Conservation (phyloP, 164 flowering plant genomes). For the Nymphaea thermarum region DNA sequence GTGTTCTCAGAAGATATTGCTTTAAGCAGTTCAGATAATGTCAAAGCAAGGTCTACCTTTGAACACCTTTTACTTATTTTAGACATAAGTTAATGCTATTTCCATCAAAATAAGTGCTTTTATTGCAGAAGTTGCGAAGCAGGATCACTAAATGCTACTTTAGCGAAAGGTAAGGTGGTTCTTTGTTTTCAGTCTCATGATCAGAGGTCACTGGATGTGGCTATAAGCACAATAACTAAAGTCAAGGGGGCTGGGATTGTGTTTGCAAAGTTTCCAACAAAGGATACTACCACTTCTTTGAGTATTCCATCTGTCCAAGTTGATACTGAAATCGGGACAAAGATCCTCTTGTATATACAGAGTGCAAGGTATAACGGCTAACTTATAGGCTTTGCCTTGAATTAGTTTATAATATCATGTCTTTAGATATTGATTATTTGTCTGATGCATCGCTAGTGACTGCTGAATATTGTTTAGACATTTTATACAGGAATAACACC, state of each 20-base stretch:
- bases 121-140: slow-evolving; percentile 26
- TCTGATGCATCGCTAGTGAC: too few species aligned
- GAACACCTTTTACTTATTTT: neutral
- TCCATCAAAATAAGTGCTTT: neutral
- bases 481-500: neutral
- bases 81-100: neutral
- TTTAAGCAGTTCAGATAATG: slow-evolving; percentile 15
- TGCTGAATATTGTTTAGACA: too few species aligned
- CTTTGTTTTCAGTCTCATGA: slow-evolving; percentile 33
- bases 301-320: slow-evolving; percentile 27
- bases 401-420: neutral
- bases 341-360: slow-evolving; percentile 21
- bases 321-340: slow-evolving; percentile 26
- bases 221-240: slow-evolving; percentile 12
- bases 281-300: slow-evolving; percentile 15
- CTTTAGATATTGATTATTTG: neutral
- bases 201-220: slow-evolving; percentile 18
- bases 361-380: slow-evolving; percentile 19
- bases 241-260: slow-evolving; percentile 30
- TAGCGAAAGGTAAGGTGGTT: slow-evolving; percentile 43
- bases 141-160: slow-evolving; percentile 29
- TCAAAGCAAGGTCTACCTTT: slow-evolving; percentile 25
- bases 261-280: slow-evolving; percentile 27
- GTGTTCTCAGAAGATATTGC: slow-evolving; percentile 33
- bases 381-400: neutral